phyloP scores from a whole-genome alignment of 2,329 filamentous ascomycete species.

The Aspergillus ruber region DNA sequence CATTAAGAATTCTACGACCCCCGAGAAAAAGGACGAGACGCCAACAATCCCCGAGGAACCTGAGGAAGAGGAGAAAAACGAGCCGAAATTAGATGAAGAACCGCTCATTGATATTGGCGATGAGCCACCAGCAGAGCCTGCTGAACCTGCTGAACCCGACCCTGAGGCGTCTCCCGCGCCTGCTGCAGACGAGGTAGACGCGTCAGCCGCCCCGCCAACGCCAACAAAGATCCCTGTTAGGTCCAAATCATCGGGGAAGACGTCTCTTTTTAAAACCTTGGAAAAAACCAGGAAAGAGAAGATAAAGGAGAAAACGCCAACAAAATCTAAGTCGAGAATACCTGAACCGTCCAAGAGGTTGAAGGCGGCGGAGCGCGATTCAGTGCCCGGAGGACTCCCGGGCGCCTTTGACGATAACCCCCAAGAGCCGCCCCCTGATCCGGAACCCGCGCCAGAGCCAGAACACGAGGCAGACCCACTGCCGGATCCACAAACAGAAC shows the following conservation, averaged over 20 bases:
- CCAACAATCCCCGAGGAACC: constrained; percentile 26
- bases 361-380: constrained; percentile 33
- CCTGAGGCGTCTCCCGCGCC: constrained; percentile 29
- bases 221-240: constrained; percentile 35
- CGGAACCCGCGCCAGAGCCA: constrained; percentile 26
- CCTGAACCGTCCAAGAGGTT: constrained; percentile 23
- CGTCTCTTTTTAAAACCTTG: constrained; percentile 44
- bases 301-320: constrained; percentile 27
- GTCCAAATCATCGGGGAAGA: constrained; percentile 35
- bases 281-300: constrained; percentile 37
- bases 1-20: constrained; percentile 39
- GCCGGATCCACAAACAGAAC: constrained; percentile 19
- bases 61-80: constrained; percentile 10
- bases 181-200: constrained; percentile 33
- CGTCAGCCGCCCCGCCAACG: constrained; percentile 27
- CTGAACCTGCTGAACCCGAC: constrained; percentile 10
- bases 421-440: constrained; percentile 15
- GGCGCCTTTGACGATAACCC: constrained; percentile 43
- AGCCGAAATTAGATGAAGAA: constrained; percentile 19
- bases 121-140: constrained; percentile 19
- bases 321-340: constrained; percentile 14
- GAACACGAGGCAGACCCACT: constrained; percentile 24
- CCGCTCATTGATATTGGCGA: constrained; percentile 32
- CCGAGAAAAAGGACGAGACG: constrained; percentile 18
- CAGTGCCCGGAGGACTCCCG: constrained; percentile 55